These are phyloP conservation scores for Venturia nashicola DNA, from an alignment of 2,329 filamentous ascomycete genomes.

Conservation along the genomic window DNA sequence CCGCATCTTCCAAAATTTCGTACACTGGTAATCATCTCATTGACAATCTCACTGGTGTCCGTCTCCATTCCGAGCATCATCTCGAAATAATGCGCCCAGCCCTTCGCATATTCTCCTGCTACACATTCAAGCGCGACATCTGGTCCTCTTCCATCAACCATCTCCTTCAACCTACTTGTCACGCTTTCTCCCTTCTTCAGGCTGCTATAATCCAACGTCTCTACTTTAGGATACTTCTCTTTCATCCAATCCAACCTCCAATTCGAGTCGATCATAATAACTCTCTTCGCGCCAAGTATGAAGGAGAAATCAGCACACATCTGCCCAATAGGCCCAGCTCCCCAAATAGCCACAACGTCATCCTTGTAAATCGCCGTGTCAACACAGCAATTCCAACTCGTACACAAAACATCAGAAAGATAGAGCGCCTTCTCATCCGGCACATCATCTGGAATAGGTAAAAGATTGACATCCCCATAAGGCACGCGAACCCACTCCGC, in stretches of 20 bases:
- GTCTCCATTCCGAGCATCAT: conserved; percentile 59
- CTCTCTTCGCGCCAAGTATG: conserved; percentile 57
- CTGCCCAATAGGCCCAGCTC: conserved; percentile 75
- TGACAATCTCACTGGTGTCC: conserved; percentile 69
- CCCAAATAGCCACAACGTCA: conserved; percentile 74
- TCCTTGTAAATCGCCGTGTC: conserved; percentile 70
- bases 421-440: conserved; percentile 77
- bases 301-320: conserved; percentile 59
- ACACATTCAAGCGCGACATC: conserved; percentile 63
- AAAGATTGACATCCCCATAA: conserved; percentile 65
- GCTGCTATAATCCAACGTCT: conserved; percentile 57
- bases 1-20: conserved; percentile 62
- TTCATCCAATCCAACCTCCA: conserved; percentile 59
- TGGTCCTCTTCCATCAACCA: conserved; percentile 56
- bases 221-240: conserved; percentile 50
- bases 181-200: conserved; percentile 52
- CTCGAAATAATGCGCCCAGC: conserved; percentile 49
- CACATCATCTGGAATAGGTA: conserved; percentile 65
- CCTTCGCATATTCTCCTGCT: conserved; percentile 50
- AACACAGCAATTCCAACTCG: conserved; percentile 70
- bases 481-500: conserved; percentile 80
- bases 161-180: conserved; percentile 58
- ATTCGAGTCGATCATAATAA: conserved; percentile 70
- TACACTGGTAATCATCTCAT: conserved; percentile 68
- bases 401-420: conserved; percentile 68